Evolutionary conservation across 2,329 filamentous ascomycete genomes (phyloP).

Genomic region (Ceratocystis harringtonii): DNA sequence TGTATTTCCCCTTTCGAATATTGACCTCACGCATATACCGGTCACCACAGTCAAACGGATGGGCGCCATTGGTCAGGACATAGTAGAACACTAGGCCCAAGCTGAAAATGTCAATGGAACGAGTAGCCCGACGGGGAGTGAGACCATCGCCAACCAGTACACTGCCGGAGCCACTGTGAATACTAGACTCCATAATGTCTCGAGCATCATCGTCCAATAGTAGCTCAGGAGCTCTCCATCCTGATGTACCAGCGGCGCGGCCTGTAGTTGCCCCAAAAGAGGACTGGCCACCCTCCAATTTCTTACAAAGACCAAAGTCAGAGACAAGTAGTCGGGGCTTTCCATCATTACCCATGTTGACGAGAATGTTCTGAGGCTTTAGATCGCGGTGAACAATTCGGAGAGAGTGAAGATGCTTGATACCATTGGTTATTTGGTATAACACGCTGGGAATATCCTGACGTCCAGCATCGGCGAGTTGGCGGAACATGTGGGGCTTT

Average conservation of each 20-base stretch:
- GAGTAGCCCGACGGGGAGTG: constrained; percentile 59
- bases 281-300: constrained; percentile 83
- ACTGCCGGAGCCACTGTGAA: constrained; percentile 40
- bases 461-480: constrained; percentile 57
- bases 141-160: constrained; percentile 34
- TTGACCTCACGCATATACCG: constrained; percentile 94
- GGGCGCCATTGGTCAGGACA: constrained; percentile 80
- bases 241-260: constrained; percentile 81
- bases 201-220: constrained; percentile 63
- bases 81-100: constrained; percentile 98
- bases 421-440: constrained; percentile 76
- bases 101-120: constrained; percentile 94
- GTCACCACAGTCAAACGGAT: constrained; percentile 89
- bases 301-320: constrained; percentile 96
- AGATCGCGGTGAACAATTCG: constrained; percentile 94
- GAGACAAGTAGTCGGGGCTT: constrained; percentile 82
- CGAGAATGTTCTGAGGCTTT: constrained; percentile 94
- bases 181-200: constrained; percentile 16
- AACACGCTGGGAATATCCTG: constrained; percentile 65
- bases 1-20: constrained; percentile 78
- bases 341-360: constrained; percentile 55
- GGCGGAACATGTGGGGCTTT: constrained; percentile 49
- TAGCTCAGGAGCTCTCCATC: constrained; percentile 91
- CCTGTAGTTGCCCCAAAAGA: constrained; percentile 91
- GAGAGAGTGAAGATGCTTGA: constrained; percentile 76